Conservation (phyloP, 2,329 filamentous ascomycete genomes). For the Hirsutella minnesotensis region DNA sequence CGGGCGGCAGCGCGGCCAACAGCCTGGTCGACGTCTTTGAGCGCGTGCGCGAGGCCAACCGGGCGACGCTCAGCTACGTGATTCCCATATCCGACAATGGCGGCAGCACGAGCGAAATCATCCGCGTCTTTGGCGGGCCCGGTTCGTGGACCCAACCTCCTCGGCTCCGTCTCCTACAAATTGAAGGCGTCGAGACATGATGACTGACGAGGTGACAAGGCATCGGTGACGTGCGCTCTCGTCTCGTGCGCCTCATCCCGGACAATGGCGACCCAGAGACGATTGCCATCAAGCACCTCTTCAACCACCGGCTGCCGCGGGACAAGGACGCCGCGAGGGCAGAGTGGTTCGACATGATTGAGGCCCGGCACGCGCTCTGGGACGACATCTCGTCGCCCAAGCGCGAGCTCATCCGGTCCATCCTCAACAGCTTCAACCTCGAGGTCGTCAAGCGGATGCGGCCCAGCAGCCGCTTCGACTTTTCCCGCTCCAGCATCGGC, state of each 20-base stretch:
- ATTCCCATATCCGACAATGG: constrained; percentile 96
- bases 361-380: constrained; percentile 72
- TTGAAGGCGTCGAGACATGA: neutral
- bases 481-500: constrained; percentile 62
- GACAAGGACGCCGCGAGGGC: constrained; percentile 46
- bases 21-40: constrained; percentile 86
- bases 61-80: constrained; percentile 65
- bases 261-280: constrained; percentile 49
- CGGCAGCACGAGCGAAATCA: constrained; percentile 84
- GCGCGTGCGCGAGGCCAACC: constrained; percentile 48
- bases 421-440: constrained; percentile 64
- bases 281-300: constrained; percentile 65
- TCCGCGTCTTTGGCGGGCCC: constrained; percentile 87
- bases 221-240: constrained; percentile 34
- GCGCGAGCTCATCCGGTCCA: constrained; percentile 64
- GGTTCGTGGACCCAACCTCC: constrained; percentile 36
- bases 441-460: constrained; percentile 68
- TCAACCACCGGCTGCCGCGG: constrained; percentile 73
- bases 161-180: neutral
- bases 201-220: constrained; percentile 33
- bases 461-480: constrained; percentile 65
- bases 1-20: constrained; percentile 88
- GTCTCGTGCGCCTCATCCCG: constrained; percentile 84
- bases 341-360: constrained; percentile 85
- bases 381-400: constrained; percentile 55